A percentile compares a stretch with the other conserved stretches of the same genome.
Conservation (phyloP, 108 stramenopile species). For the Epithemia pelagica region DNA sequence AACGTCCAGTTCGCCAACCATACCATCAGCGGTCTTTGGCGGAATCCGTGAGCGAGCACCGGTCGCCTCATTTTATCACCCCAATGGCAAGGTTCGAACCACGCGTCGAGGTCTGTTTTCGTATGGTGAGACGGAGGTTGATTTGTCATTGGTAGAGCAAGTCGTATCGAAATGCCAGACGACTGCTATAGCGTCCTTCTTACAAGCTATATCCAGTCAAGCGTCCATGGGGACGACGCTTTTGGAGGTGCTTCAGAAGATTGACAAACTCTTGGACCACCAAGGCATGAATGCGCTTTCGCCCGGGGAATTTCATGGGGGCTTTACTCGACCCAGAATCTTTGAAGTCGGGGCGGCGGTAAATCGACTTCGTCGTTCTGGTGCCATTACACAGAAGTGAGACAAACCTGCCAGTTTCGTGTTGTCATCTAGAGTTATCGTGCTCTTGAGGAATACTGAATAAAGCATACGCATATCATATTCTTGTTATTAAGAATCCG, state of each 20-base stretch:
- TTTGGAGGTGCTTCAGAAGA: slow-evolving; percentile 33
- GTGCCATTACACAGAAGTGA: slow-evolving; percentile 29
- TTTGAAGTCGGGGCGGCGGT: slow-evolving; percentile 77
- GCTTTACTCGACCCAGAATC: slow-evolving; percentile 55
- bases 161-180: slow-evolving; percentile 70
- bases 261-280: slow-evolving; percentile 40
- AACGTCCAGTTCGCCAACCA: slow-evolving; percentile 14
- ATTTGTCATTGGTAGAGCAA: slow-evolving; percentile 72
- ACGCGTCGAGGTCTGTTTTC: slow-evolving; percentile 37
- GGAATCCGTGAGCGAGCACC: slow-evolving; percentile 31
- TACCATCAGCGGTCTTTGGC: slow-evolving; percentile 33
- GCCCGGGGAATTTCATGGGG: slow-evolving; percentile 65
- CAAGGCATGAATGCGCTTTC: slow-evolving; percentile 51
- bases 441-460: no score
- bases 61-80: slow-evolving; percentile 39
- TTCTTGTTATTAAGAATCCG: no score
- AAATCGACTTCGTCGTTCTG: slow-evolving; percentile 51
- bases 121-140: slow-evolving; percentile 76
- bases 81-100: slow-evolving; percentile 65
- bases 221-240: slow-evolving; percentile 19
- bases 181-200: slow-evolving; percentile 47
- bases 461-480: no score
- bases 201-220: slow-evolving; percentile 36
- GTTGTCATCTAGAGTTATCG: no score
- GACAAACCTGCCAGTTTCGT: no score